Base-by-base conservation (phyloP, 1,139 yeast species). In the Pichia sp. region DNA sequence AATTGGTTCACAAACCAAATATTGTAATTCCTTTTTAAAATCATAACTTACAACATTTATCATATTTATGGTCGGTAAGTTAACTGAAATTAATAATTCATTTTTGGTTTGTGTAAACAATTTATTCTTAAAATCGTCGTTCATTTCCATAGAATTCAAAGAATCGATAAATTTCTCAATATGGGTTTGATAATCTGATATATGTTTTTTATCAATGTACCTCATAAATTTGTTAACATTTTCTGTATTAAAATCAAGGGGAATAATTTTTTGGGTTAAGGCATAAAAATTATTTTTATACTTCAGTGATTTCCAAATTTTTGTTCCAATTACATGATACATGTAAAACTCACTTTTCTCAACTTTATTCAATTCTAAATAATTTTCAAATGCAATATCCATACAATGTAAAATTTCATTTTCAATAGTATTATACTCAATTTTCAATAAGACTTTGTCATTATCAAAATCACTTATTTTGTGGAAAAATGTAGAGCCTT, bases 1-100 rank as follows among this genome's bases (percentile, higher is more conserved):
- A 27, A 87, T 77, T 0, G 87, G 81, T 48, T 80, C 83, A 1
- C 95, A 95, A 1, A 87, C 83, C 11, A 75, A 65, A 57, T 75
- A 83, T 48, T 75, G 78, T 5, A 69, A 56, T 29, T 68, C 66
- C 46, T 66, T 67, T 2, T 72, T 71, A 53, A 71, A 74, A 0
- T 70, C 62, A 52, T 77, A 73, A 56, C 77, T 79, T 13, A 78
- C 74, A 4, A 73, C 66, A 53, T 81, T 85, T 27, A 82, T 70
- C 42, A 75, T 71, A 54, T 78, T 74, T 28, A 80, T 70, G 4
- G 69, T 61, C 0, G 87, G 87, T 25, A 81, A 68, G 0, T 79
- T 74, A 2, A 82, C 87, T 11, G 73, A 64, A 46, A 83, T 81
- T 29, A 58, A 57, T 14, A 81, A 65, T 47, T 61, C 63, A 49